Evolutionary conservation across 2,329 filamentous ascomycete species (phyloP).

Genomic region (Coniochaeta hoffmannii): DNA sequence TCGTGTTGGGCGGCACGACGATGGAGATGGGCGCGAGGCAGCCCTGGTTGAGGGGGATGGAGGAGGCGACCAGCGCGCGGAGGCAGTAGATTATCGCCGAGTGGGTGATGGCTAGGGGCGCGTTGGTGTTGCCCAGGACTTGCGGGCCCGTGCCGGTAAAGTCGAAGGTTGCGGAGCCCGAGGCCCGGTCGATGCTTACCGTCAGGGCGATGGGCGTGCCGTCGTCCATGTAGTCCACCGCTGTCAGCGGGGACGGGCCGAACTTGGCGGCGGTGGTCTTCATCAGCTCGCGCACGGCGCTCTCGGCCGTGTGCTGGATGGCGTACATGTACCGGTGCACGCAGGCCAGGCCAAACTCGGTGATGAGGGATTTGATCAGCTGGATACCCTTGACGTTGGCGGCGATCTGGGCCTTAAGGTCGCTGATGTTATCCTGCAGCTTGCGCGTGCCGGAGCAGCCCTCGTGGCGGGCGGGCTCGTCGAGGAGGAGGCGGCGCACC

Average conservation of each 20-base stretch:
- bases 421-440: conserved; percentile 32
- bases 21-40: conserved; percentile 27
- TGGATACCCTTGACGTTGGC: conserved; percentile 21
- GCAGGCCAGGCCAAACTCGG: conserved; percentile 64
- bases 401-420: conserved; percentile 34
- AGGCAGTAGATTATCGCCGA: conserved; percentile 31
- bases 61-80: conserved; percentile 24
- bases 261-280: conserved; percentile 27
- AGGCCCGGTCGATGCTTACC: conserved; percentile 27
- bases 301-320: conserved; percentile 32
- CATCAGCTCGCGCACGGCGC: conserved; percentile 22
- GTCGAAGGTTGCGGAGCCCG: conserved; percentile 64
- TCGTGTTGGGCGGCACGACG: conserved; percentile 20
- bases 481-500: background rate
- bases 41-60: conserved; percentile 32
- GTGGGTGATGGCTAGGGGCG: conserved; percentile 10
- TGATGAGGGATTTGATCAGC: conserved; percentile 63
- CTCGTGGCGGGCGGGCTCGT: conserved; percentile 23
- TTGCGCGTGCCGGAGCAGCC: conserved; percentile 27
- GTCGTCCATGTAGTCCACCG: conserved; percentile 25
- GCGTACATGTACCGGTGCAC: conserved; percentile 53
- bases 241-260: conserved; percentile 27
- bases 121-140: conserved; percentile 44
- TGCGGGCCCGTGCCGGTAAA: conserved; percentile 65
- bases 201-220: conserved; percentile 23